Percentiles rank a stretch among this genome's conserved stretches.
These are phyloP conservation scores for Termitomyces sp. DNA, from an alignment of 768 basidiomycete species.

Conservation along the genomic window DNA sequence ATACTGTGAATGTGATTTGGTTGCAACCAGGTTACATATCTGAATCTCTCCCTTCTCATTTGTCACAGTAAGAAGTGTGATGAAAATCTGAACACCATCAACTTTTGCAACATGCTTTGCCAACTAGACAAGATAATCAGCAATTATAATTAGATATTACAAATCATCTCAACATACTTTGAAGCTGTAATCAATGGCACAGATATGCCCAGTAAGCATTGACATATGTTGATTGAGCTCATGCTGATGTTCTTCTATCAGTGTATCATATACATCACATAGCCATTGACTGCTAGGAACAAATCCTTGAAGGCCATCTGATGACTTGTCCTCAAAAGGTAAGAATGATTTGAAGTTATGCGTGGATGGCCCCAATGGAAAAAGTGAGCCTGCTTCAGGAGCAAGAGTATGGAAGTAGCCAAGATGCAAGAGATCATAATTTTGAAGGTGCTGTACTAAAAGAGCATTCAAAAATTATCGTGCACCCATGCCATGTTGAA, in stretches of 20 bases:
- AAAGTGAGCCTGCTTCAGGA: background rate
- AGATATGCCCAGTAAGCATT: constrained; percentile 14
- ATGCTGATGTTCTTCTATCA: constrained; percentile 17
- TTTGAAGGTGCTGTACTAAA: background rate
- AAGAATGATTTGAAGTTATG: constrained; percentile 4
- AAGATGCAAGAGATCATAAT: constrained; percentile 2
- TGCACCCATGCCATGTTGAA: background rate
- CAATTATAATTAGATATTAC: no score
- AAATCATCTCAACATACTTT: no score
- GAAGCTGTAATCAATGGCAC: constrained; percentile 10
- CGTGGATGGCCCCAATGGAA: background rate
- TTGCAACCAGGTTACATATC: no score
- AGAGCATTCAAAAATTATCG: background rate
- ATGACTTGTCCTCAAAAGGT: background rate
- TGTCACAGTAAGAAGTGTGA: no score
- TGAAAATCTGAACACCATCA: no score
- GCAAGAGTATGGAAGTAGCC: constrained; percentile 5
- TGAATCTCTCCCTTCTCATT: no score
- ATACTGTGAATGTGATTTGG: no score
- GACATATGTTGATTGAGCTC: constrained; percentile 23
- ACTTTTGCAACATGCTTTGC: no score
- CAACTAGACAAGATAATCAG: no score
- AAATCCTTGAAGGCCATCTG: constrained; percentile 18
- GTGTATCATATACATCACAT: constrained; percentile 19
- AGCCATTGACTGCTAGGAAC: constrained; percentile 19